Percentiles rank a stretch among this genome's conserved stretches.
These are phyloP conservation scores for Populus davidiana DNA, from an alignment of 345 rosid species.

Conservation along the genomic window DNA sequence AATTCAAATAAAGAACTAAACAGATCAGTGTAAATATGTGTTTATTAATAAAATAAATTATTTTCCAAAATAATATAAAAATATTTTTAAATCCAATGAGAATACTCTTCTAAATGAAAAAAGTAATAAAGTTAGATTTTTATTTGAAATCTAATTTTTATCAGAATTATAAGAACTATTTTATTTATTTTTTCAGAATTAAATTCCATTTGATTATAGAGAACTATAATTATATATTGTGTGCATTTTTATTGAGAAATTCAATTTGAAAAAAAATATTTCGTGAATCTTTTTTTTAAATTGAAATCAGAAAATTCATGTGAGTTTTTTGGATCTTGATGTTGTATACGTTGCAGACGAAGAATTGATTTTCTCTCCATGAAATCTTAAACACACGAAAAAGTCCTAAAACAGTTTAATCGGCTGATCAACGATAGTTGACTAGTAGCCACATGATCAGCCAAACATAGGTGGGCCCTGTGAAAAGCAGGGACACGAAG, in stretches of 20 bases:
- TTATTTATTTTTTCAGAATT: not conserved
- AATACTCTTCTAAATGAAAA: too few relatives aligned
- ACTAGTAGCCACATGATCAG: constrained; percentile 3
- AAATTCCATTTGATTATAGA: not conserved
- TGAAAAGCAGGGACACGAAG: not conserved
- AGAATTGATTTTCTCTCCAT: not conserved
- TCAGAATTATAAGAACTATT: not conserved
- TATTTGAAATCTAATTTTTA: too few relatives aligned
- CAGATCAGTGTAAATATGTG: too few relatives aligned
- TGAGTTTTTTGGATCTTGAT: not conserved
- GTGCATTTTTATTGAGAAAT: not conserved
- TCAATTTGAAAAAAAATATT: not conserved
- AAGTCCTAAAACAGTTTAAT: not conserved
- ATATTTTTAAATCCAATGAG: too few relatives aligned
- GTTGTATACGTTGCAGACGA: not conserved
- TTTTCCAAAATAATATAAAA: too few relatives aligned
- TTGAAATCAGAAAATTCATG: not conserved
- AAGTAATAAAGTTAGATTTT: too few relatives aligned
- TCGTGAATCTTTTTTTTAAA: not conserved
- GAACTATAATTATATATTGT: not conserved
- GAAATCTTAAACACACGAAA: not conserved
- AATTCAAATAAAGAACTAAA: too few relatives aligned
- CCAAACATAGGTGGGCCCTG: constrained; percentile 8
- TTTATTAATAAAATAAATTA: too few relatives aligned
- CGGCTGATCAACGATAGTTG: not conserved